Evolutionary conservation across 2,329 filamentous ascomycete genomes (phyloP).

Genomic region (Hymenoscyphus repandus): DNA sequence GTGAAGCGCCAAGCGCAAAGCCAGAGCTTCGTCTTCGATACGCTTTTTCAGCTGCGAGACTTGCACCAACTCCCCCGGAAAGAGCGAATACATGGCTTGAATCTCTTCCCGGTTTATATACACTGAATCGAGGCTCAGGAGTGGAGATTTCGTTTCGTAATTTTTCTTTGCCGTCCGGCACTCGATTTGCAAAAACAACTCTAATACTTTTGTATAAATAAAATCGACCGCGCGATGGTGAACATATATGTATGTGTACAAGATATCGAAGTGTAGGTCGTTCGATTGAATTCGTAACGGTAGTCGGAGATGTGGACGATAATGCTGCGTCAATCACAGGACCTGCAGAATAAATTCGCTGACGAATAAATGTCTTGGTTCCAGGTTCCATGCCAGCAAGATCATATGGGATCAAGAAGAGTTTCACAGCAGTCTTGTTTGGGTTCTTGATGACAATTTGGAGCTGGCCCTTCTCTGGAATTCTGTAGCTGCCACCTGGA

Average conservation of each 20-base stretch:
- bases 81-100: conserved; percentile 19
- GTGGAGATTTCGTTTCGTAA: conserved; percentile 84
- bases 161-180: conserved; percentile 91
- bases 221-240: conserved; percentile 73
- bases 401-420: conserved; percentile 92
- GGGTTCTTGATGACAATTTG: conserved; percentile 98
- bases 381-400: conserved; percentile 86
- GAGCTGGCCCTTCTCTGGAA: conserved; percentile 87
- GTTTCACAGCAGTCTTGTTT: conserved; percentile 95
- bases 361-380: conserved; percentile 92
- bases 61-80: conserved; percentile 41
- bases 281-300: conserved; percentile 42
- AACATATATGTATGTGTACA: conserved; percentile 90
- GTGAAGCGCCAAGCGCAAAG: conserved; percentile 30
- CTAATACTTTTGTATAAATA: conserved; percentile 90
- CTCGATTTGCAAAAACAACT: conserved; percentile 93
- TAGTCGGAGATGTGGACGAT: conserved; percentile 19
- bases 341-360: conserved; percentile 86
- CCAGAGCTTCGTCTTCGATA: conserved; percentile 54
- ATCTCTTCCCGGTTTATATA: conserved; percentile 59
- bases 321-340: conserved; percentile 62
- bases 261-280: conserved; percentile 80
- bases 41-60: conserved; percentile 54
- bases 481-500: conserved; percentile 85
- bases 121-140: conserved; percentile 79